These are phyloP conservation scores for Scleromitrula shiraiana DNA, from an alignment of 2,329 filamentous ascomycete species.

Conservation along the genomic window DNA sequence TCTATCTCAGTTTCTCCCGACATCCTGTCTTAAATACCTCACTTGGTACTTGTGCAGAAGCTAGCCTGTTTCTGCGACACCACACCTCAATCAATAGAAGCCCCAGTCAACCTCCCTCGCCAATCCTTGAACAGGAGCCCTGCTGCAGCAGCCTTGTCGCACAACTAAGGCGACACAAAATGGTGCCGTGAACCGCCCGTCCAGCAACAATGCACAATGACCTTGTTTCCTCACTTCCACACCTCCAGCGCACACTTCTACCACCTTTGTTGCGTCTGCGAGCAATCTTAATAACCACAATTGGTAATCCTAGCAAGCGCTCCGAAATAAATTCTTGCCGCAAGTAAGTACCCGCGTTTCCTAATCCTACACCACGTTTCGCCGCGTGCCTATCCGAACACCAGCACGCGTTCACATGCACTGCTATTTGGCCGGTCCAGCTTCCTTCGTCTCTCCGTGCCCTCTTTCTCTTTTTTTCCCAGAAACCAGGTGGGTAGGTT, in stretches of 20 bases:
- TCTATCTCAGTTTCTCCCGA: constrained; percentile 30
- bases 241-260: constrained; percentile 18
- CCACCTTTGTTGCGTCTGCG: constrained; percentile 10
- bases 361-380: constrained; percentile 26
- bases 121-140: constrained; percentile 21
- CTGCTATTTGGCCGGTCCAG: constrained; percentile 8
- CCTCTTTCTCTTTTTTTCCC: neutral
- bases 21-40: constrained; percentile 29
- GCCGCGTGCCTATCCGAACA: constrained; percentile 27
- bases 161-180: constrained; percentile 21
- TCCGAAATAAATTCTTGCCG: constrained; percentile 12
- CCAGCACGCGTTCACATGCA: constrained; percentile 28
- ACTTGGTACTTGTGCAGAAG: constrained; percentile 16
- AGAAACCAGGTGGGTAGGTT: constrained; percentile 6
- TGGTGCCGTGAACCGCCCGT: constrained; percentile 22
- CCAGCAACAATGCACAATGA: constrained; percentile 23
- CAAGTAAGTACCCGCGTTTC: constrained; percentile 21
- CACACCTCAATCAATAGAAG: constrained; percentile 25
- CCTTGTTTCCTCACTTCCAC: constrained; percentile 17
- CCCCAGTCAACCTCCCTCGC: constrained; percentile 20
- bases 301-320: constrained; percentile 5
- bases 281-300: constrained; percentile 15
- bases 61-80: constrained; percentile 25
- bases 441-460: neutral
- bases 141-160: constrained; percentile 23